Conservation (phyloP, 2,329 filamentous ascomycete species). For the Ceratocystiopsis sp. region DNA sequence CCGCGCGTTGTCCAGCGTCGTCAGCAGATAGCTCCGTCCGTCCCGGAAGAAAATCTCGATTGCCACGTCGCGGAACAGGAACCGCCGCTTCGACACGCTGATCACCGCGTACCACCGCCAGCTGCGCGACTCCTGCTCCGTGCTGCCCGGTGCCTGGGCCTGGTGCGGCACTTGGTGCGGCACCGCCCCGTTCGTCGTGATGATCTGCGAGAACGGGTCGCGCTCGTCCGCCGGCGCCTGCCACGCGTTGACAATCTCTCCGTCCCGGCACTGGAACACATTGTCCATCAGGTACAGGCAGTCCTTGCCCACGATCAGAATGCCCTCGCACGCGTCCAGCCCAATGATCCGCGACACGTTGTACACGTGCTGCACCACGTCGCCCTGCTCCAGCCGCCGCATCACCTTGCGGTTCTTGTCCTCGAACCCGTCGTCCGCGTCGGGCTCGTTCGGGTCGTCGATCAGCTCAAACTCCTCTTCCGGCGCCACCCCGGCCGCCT, state of each 20-base stretch:
- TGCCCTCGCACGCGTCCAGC: constrained; percentile 81
- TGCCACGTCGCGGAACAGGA: constrained; percentile 86
- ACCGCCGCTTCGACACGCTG: constrained; percentile 87
- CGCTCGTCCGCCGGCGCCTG: constrained; percentile 85
- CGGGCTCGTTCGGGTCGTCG: constrained; percentile 77
- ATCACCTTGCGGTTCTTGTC: constrained; percentile 98
- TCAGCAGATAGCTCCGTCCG: constrained; percentile 84
- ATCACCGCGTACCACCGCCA: constrained; percentile 94
- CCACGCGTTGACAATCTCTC: constrained; percentile 92
- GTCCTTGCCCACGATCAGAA: constrained; percentile 84
- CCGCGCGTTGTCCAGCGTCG: constrained; percentile 53
- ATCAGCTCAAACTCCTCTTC: constrained; percentile 96
- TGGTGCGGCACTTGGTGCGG: not conserved
- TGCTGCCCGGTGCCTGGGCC: not conserved
- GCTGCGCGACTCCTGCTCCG: constrained; percentile 66
- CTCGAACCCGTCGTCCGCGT: constrained; percentile 62
- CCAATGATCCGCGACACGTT: constrained; percentile 92
- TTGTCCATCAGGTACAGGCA: constrained; percentile 90
- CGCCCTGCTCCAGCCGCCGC: constrained; percentile 77
- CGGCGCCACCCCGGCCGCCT: constrained; percentile 20
- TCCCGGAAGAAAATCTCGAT: constrained; percentile 98
- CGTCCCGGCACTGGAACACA: constrained; percentile 86
- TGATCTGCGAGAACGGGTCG: constrained; percentile 88
- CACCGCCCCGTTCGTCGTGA: constrained; percentile 40
- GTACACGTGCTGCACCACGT: constrained; percentile 83